Evolutionary conservation across 805 yeast species (phyloP), one percentile per base, ranked within the genome.

Genomic region (Clavispora vitiphila): DNA sequence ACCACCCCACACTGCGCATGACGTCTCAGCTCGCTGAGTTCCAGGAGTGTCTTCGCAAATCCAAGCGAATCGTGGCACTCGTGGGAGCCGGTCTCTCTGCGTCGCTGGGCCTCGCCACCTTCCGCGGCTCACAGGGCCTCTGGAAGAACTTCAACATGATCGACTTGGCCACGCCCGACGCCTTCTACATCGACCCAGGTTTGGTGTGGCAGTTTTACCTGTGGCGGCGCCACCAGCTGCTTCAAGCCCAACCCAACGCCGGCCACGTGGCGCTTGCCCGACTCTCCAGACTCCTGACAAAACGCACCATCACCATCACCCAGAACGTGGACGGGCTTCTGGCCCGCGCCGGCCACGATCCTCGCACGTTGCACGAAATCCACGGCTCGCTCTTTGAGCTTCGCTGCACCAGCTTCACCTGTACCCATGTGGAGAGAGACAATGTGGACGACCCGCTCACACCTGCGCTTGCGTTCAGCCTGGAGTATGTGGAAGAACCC

Each of bases 151-250:
- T 78, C 63, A 83, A 83, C 39, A 80, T 89, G 51, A 81, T 86
- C 35, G 96, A 88, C 55, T 67, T 89, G 34, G 96, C 96, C 7
- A 88, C 96, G 0, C 96, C 95, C 0, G 96, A 88, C 56, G 96
- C 96, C 5, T 88, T 89, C 58, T 76, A 80, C 44, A 68, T 70
- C 15, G 90, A 88, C 56, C 96, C 96, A 0, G 86, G 86, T 0
- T 67, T 87, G 8, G 96, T 89, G 7, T 88, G 96, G 96, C 91
- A 86, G 56, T 88, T 85, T 54, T 88, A 89, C 60, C 71, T 87
- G 4, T 78, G 78, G 59, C 64, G 95, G 46, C 58, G 96, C 35
- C 71, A 64, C 36, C 68, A 68, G 37, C 90, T 96, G 0, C 64
- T 86, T 39, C 62, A 61, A 35, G 87, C 91, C 0, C 60, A 55